A percentile compares a stretch with the other conserved stretches of the same genome.
These are phyloP conservation scores for Luzula sylvatica DNA, from an alignment of 176 grass and related monocot genomes.

Conservation along the genomic window DNA sequence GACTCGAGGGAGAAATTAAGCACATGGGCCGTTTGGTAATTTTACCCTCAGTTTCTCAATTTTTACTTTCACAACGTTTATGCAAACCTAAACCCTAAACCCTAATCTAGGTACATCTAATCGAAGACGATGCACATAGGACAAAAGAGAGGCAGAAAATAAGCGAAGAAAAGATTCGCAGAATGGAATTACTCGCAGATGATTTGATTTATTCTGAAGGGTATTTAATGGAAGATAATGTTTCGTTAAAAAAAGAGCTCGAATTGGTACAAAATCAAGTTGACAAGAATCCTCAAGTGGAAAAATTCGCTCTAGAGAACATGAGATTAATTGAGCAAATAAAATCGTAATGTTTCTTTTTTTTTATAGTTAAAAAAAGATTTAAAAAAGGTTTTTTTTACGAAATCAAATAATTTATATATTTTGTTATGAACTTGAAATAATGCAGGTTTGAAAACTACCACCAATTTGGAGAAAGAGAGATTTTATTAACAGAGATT, in stretches of 20 bases:
- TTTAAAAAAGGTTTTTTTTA: slow-evolving; percentile 13
- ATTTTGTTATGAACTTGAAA: slow-evolving; percentile 22
- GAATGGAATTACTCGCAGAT: slow-evolving; percentile 38
- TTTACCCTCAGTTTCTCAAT: neutral
- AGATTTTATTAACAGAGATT: slow-evolving; percentile 58
- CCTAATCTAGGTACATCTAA: slow-evolving; percentile 45
- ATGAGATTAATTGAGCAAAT: slow-evolving; percentile 66
- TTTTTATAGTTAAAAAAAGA: slow-evolving; percentile 3
- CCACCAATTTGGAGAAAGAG: slow-evolving; percentile 49
- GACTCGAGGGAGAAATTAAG: slow-evolving; percentile 69
- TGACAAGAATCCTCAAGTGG: slow-evolving; percentile 52
- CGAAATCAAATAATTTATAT: slow-evolving; percentile 14
- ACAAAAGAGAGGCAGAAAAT: slow-evolving; percentile 34
- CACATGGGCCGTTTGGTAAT: slow-evolving; percentile 71
- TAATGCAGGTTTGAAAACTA: slow-evolving; percentile 55
- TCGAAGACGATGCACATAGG: slow-evolving; percentile 53
- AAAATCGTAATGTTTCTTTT: slow-evolving; percentile 42
- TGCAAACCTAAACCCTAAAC: neutral
- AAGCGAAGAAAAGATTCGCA: slow-evolving; percentile 42
- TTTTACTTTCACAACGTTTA: neutral
- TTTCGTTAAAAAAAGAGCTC: slow-evolving; percentile 44
- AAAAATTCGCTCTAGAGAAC: slow-evolving; percentile 82
- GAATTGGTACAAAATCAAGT: slow-evolving; percentile 45
- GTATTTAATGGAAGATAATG: slow-evolving; percentile 58
- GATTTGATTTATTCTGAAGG: slow-evolving; percentile 37